Evolutionary conservation across 1,284 basidiomycete genomes (phyloP), one percentile per base, ranked within the genome.

Genomic region (Moniliophthora roreri): DNA sequence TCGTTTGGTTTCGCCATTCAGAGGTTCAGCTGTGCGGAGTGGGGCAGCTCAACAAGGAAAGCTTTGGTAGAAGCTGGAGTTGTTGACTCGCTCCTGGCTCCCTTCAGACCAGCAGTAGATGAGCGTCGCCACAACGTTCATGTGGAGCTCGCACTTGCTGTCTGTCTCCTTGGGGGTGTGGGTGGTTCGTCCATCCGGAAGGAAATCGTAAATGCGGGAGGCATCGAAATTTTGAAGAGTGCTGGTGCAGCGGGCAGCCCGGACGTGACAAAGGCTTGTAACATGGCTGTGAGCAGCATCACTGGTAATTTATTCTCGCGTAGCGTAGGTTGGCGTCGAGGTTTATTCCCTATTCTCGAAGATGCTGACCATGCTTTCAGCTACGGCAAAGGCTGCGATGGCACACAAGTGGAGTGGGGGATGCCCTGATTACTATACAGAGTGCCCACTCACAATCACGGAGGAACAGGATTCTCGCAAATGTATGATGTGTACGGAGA

Each of bases 181-280:
- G 65, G 65, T 1, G 64, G 63, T 1, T 32, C 56, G 6, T 36
- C 63, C 2, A 66, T 67, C 38, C 47, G 62, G 18, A 66, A 66
- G 51, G 62, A 67, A 45, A 66, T 66, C 28, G 56, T 62, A 11
- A 66, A 57, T 28, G 64, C 65, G 1, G 65, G 64, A 11, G 63
- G 62, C 0, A 62, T 66, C 40, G 55, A 59, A 7, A 66, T 66
- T 41, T 52, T 67, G 10, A 63, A 63, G 36, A 51, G 47, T 24
- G 57, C 66, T 2, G 57, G 48, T 10, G 53, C 40, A 7, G 36
- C 48, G 15, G 54, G 59, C 4, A 54, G 46, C 9, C 21, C 56
- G 2, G 64, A 65, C 51, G 64, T 67, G 10, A 48, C 53, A 2
- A 67, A 66, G 47, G 63, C 63, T 10, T 64, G 64, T 53, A 60